These are phyloP conservation scores for Adansonia grandidieri DNA, from an alignment of 441 rosid species.

Conservation along the genomic window DNA sequence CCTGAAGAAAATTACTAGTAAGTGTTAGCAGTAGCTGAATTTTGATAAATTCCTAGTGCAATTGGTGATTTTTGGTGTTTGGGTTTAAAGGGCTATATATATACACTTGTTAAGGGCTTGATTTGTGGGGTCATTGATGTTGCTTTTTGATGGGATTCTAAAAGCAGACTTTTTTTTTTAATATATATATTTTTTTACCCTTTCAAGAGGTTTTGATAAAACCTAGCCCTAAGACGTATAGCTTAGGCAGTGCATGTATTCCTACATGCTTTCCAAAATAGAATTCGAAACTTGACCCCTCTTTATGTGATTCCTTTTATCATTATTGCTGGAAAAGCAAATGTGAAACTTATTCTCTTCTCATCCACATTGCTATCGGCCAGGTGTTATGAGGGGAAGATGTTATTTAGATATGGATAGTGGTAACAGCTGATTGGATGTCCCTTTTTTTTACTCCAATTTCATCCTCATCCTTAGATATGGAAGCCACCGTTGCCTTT, in stretches of 20 bases:
- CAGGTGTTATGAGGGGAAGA: conserved; percentile 32
- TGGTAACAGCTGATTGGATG: too few relatives aligned
- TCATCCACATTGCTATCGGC: conserved; percentile 26
- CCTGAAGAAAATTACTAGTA: not conserved
- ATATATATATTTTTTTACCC: too few relatives aligned
- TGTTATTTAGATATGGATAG: conserved; percentile 24
- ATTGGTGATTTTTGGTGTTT: conserved; percentile 38
- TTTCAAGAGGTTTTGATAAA: conserved; percentile 30
- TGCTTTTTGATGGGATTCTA: conserved; percentile 35
- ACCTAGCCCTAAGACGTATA: too few relatives aligned
- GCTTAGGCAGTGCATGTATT: conserved; percentile 30
- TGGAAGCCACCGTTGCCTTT: too few relatives aligned
- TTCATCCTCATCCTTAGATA: too few relatives aligned
- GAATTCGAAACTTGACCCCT: conserved; percentile 35
- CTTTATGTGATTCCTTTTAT: conserved; percentile 50
- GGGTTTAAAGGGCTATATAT: conserved; percentile 44
- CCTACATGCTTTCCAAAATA: conserved; percentile 17
- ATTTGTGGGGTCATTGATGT: conserved; percentile 29
- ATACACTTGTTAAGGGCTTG: conserved; percentile 28
- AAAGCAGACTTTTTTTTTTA: conserved; percentile 31
- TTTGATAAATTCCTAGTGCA: conserved; percentile 28
- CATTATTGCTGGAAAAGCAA: conserved; percentile 56
- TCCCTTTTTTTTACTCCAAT: too few relatives aligned
- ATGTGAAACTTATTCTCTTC: conserved; percentile 46
- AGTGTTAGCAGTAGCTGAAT: conserved; percentile 12